Conservation (phyloP, 2,329 filamentous ascomycete genomes). For the Phaeoacremonium minimum region DNA sequence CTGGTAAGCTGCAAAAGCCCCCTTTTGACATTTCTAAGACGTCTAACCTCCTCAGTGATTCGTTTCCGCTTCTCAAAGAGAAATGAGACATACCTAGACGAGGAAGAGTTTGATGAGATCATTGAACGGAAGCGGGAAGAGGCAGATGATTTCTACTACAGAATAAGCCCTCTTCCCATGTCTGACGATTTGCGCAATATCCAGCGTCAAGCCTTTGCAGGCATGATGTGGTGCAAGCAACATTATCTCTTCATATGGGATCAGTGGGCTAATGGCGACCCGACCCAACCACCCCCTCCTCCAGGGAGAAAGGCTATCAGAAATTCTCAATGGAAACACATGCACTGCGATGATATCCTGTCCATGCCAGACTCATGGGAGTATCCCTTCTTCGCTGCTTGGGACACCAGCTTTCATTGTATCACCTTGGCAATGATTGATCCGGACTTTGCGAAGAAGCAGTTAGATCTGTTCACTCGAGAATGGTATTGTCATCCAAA, state of each 20-base stretch:
- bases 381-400: conserved; percentile 95
- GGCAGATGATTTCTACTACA: conserved; percentile 93
- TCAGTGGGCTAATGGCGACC: conserved; percentile 94
- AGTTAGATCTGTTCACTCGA: conserved; percentile 89
- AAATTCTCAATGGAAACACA: conserved; percentile 89
- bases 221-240: conserved; percentile 99
- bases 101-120: conserved; percentile 87
- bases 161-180: conserved; percentile 90
- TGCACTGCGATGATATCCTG: conserved; percentile 90
- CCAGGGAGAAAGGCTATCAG: conserved; percentile 73
- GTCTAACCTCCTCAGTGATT: conserved; percentile 54
- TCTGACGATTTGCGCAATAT: conserved; percentile 91
- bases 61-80: conserved; percentile 83
- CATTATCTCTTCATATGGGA: conserved; percentile 97
- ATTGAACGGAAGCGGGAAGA: conserved; percentile 84
- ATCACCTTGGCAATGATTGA: conserved; percentile 96
- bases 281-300: conserved; percentile 81
- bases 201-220: conserved; percentile 87
- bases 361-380: conserved; percentile 99
- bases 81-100: conserved; percentile 75
- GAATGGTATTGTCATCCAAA: conserved; percentile 99
- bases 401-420: conserved; percentile 96
- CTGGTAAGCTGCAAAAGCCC: conserved; percentile 66
- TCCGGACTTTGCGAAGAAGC: conserved; percentile 96
- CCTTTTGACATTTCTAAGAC: too few relatives aligned